These are phyloP conservation scores for Arthrobotrys megalospora DNA, from an alignment of 2,329 filamentous ascomycete genomes.

Conservation along the genomic window DNA sequence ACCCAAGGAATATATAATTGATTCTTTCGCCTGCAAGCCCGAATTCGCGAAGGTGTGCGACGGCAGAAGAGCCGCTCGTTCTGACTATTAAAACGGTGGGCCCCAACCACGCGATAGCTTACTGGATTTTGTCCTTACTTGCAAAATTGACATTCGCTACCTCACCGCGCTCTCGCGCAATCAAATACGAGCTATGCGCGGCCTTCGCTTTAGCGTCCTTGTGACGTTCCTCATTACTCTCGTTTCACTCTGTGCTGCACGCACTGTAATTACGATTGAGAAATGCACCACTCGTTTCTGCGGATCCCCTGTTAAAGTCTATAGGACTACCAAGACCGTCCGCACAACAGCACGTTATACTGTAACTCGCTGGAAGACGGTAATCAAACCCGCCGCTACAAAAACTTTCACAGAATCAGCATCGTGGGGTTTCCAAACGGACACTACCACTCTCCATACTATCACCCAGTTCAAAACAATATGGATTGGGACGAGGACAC, in stretches of 20 bases:
- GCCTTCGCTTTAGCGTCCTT: slow-evolving; percentile 25
- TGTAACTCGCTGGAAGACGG: slow-evolving; percentile 19
- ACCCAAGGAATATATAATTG: background rate
- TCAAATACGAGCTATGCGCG: background rate
- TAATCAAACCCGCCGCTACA: background rate
- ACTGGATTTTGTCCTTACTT: background rate
- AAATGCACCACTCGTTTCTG: slow-evolving; percentile 36
- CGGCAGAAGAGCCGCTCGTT: background rate
- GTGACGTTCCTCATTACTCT: slow-evolving; percentile 19
- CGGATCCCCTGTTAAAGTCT: slow-evolving; percentile 1
- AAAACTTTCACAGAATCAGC: background rate
- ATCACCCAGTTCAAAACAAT: background rate
- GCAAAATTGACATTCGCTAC: slow-evolving; percentile 15
- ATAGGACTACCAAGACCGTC: slow-evolving; percentile 26
- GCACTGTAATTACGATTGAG: slow-evolving; percentile 12
- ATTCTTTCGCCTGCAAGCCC: background rate
- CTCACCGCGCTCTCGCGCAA: background rate
- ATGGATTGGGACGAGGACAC: slow-evolving; percentile 3
- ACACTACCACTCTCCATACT: background rate
- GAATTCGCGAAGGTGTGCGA: background rate
- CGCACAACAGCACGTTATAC: slow-evolving; percentile 9
- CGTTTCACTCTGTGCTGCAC: slow-evolving; percentile 32
- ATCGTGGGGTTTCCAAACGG: background rate
- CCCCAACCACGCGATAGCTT: background rate
- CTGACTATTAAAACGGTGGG: slow-evolving; percentile 3